Base-by-base conservation (phyloP, 208 protist genomes). In the Wallacemonas collosoma region DNA sequence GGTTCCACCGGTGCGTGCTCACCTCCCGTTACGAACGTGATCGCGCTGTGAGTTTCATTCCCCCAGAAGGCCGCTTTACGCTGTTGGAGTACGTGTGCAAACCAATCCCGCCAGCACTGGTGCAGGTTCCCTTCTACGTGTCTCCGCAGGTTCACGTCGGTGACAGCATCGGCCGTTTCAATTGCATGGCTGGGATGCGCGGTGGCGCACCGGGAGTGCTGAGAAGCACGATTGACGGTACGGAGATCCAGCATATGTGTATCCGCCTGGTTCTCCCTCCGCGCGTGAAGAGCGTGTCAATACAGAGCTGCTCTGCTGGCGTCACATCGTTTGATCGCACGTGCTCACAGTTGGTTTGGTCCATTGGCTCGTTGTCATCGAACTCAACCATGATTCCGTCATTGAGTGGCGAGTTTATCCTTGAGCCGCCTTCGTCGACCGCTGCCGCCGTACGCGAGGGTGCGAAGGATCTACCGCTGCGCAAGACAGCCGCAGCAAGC, bases 1-100 rank as follows among this genome's bases (percentile, higher is more conserved):
- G 78, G 6, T 95, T 98, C 64, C 94, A 98, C 79, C 88, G 89
- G n/a, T 97, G 93, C 71, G 94, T 96, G 17, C 81, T 85, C 2
- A 65, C 81, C 38, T 69, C 77, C n/a, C 80, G 82, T 39, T 97
- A 90, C 76, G 87, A 90, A 50, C 68, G 63, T 45, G 90, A 96
- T 81, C 76, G 81, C 57, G 71, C 79, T 12, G 70, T 98, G 41
- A 89, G 71, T 71, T 98, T 98, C 68, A 84, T 97, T 36, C 95
- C 94, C 1, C 89, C 91, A 4, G 95, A 98, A 68, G 94, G 95
- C 8, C 83, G 87, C 51, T 98, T 97, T 73, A 95, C 86, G 17
- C 76, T 98, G 36, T 62, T 97, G 65, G 54, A 83, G 69, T 98
- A 98, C 74, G 75, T 77, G 14, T 93, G 87, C 71, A 86, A 91